A percentile compares a stretch with the other conserved stretches of the same genome.
phyloP scores from a whole-genome alignment of 208 protist species.

The Leishmania amazonensis region DNA sequence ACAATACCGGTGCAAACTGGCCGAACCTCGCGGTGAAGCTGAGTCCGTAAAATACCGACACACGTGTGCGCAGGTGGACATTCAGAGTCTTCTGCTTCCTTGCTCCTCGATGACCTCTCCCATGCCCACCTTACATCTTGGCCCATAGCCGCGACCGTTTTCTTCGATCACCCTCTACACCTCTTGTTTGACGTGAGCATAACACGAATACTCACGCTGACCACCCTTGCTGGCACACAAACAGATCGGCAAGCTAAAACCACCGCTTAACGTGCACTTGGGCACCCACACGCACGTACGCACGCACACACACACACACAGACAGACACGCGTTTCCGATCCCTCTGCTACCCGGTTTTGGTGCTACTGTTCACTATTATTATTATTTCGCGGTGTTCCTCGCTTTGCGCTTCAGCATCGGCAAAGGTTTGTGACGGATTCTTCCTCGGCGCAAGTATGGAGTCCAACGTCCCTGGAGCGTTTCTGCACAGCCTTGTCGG shows the following conservation, averaged over 20 bases:
- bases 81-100: neutral
- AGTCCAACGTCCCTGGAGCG: conserved; percentile 75
- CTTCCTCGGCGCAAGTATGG: conserved; percentile 31
- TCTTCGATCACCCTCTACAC: neutral
- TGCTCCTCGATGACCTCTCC: neutral
- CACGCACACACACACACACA: neutral
- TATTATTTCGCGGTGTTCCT: neutral
- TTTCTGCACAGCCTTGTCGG: conserved; percentile 95
- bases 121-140: neutral
- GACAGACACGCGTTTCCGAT: neutral
- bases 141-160: neutral
- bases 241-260: neutral
- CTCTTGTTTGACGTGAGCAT: too few species aligned
- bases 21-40: neutral
- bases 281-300: neutral
- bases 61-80: neutral
- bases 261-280: neutral
- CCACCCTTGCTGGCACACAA: neutral
- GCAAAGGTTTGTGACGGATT: neutral
- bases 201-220: neutral
- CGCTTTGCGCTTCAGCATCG: neutral
- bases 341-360: neutral
- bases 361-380: neutral
- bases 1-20: neutral
- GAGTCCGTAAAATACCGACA: neutral